Conservation (phyloP, 2,329 filamentous ascomycete species). For the Bisporella sp. region DNA sequence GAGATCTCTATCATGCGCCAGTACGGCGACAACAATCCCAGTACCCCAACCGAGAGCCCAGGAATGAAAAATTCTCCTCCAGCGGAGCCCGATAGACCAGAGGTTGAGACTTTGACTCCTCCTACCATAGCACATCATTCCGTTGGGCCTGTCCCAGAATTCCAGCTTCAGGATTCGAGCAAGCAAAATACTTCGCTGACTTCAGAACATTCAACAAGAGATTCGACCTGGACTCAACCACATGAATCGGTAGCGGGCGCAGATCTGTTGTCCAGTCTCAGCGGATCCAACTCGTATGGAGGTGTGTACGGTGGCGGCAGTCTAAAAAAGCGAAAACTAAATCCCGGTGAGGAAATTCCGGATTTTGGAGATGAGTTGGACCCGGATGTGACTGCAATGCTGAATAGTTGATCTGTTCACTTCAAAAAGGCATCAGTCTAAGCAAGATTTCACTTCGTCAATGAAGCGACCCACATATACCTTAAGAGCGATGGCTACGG, state of each 20-base stretch:
- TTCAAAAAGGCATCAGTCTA: too few species aligned
- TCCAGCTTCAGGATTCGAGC: conserved; percentile 32
- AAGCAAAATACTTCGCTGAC: conserved; percentile 1
- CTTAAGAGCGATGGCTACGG: too few species aligned
- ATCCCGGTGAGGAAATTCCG: conserved; percentile 37
- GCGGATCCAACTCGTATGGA: conserved; percentile 16
- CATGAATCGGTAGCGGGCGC: conserved; percentile 23
- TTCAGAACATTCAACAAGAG: conserved; percentile 1
- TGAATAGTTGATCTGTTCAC: conserved; percentile 24
- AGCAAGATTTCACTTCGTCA: too few species aligned
- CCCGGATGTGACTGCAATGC: conserved; percentile 52
- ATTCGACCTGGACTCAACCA: conserved; percentile 6
- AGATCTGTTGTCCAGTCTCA: conserved; percentile 32
- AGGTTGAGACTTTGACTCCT: conserved; percentile 84
- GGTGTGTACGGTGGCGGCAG: conserved; percentile 22
- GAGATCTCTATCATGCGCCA: conserved; percentile 88
- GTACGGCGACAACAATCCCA: conserved; percentile 52
- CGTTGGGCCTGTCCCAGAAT: conserved; percentile 25
- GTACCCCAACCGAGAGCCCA: conserved; percentile 38
- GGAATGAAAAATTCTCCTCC: conserved; percentile 35
- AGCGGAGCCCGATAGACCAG: conserved; percentile 64
- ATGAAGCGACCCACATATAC: too few species aligned
- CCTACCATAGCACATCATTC: conserved; percentile 49
- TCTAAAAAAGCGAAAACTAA: conserved; percentile 41
- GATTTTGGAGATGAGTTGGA: conserved; percentile 44